These are phyloP conservation scores for Amaranthus palmeri DNA, from an alignment of 148 eudicot genomes.

Conservation along the genomic window DNA sequence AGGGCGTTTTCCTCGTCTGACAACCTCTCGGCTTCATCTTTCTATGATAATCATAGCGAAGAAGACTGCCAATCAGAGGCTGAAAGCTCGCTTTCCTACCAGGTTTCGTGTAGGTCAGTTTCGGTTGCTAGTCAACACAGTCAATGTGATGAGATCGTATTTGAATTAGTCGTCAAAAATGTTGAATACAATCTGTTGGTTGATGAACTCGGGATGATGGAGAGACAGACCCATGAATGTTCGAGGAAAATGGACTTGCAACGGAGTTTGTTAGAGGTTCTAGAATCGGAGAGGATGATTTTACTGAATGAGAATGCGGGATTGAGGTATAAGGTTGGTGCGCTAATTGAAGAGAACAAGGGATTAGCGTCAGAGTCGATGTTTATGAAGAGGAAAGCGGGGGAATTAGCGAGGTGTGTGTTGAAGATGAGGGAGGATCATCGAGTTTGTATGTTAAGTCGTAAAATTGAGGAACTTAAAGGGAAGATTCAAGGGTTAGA, in stretches of 20 bases:
- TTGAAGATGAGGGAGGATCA: constrained; percentile 59
- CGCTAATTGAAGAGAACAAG: constrained; percentile 49
- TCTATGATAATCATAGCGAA: constrained; percentile 16
- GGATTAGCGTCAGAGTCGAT: constrained; percentile 47
- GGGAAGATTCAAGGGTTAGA: constrained; percentile 54
- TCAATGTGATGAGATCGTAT: constrained; percentile 29
- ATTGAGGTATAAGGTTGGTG: constrained; percentile 41
- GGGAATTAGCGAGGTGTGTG: constrained; percentile 59
- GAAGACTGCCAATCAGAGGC: constrained; percentile 41
- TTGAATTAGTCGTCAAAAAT: constrained; percentile 48
- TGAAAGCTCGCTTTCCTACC: constrained; percentile 55
- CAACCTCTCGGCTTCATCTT: constrained; percentile 8
- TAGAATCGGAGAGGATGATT: constrained; percentile 71
- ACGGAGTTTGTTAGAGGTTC: constrained; percentile 54
- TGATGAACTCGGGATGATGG: constrained; percentile 42
- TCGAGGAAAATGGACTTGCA: constrained; percentile 61
- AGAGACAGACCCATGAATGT: constrained; percentile 33
- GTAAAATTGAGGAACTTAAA: constrained; percentile 66
- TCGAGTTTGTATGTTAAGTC: constrained; percentile 44
- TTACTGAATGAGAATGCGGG: constrained; percentile 59
- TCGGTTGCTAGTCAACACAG: not conserved
- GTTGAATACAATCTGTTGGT: constrained; percentile 45
- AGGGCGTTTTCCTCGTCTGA: constrained; percentile 21
- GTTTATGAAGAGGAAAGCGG: constrained; percentile 66
- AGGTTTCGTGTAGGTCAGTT: constrained; percentile 8